These are phyloP conservation scores for Alternaria sp. DNA, from an alignment of 2,329 filamentous ascomycete genomes.

Conservation along the genomic window DNA sequence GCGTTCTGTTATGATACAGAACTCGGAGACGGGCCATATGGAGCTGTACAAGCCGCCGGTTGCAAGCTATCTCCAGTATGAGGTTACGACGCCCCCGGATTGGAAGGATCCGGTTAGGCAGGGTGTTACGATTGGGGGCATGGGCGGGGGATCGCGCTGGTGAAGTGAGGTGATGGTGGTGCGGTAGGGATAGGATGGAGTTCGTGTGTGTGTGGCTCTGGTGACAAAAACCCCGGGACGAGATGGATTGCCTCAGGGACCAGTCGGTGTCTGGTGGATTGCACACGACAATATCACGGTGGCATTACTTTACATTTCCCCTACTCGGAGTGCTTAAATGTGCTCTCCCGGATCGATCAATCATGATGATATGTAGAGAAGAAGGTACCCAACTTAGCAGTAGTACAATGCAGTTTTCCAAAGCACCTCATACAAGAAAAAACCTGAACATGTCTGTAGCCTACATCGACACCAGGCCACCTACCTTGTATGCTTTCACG, in stretches of 20 bases:
- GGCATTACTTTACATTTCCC: not conserved
- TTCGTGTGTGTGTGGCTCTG: not conserved
- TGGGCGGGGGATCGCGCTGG: not conserved
- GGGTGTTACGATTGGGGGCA: constrained; percentile 22
- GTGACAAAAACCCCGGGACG: not conserved
- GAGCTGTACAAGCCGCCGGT: constrained; percentile 34
- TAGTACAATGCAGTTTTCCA: not conserved
- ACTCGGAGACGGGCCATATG: constrained; percentile 27
- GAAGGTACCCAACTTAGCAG: not conserved
- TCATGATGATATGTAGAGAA: not conserved
- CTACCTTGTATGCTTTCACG: not conserved
- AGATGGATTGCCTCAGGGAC: not conserved
- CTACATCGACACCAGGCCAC: not conserved
- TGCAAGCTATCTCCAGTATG: constrained; percentile 41
- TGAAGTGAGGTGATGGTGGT: not conserved
- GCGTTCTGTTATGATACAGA: constrained; percentile 19
- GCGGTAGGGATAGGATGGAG: not conserved
- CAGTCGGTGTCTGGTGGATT: not conserved
- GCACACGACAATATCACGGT: not conserved
- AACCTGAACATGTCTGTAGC: not conserved
- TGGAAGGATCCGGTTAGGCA: constrained; percentile 33
- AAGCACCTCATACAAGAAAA: not conserved
- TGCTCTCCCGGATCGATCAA: not conserved
- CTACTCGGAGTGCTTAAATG: not conserved
- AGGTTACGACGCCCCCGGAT: constrained; percentile 37